Percentiles rank a stretch among this genome's conserved stretches.
These are phyloP conservation scores for Lolium multiflorum DNA, from an alignment of 176 grass and related monocot species.

Conservation along the genomic window DNA sequence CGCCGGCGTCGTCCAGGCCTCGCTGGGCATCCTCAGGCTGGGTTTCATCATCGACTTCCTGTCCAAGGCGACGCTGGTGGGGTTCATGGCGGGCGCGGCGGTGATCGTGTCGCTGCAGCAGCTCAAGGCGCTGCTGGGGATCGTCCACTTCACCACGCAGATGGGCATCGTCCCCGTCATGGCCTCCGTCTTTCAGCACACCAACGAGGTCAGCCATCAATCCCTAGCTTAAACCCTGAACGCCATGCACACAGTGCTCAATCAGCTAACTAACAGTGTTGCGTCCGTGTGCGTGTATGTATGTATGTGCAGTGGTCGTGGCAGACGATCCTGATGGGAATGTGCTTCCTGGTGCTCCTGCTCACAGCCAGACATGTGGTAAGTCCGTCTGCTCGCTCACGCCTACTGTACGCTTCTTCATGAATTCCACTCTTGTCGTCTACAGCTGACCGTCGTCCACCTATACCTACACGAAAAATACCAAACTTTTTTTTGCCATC, in stretches of 20 bases:
- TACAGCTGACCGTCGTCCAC: background rate
- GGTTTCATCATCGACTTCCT: conserved; percentile 93
- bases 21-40: conserved; percentile 85
- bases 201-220: conserved; percentile 50
- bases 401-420: background rate
- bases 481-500: background rate
- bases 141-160: conserved; percentile 90
- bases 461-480: background rate
- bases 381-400: too few species aligned
- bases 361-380: conserved; percentile 75
- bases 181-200: conserved; percentile 78
- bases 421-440: background rate
- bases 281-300: too few species aligned
- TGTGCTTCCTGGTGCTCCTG: conserved; percentile 70
- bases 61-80: conserved; percentile 92
- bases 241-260: background rate
- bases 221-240: background rate
- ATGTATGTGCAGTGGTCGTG: conserved; percentile 80
- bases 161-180: conserved; percentile 92
- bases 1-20: conserved; percentile 88
- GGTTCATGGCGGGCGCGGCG: conserved; percentile 97
- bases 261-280: background rate
- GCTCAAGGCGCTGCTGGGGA: conserved; percentile 85
- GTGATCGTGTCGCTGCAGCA: conserved; percentile 95
- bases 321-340: conserved; percentile 88